These are phyloP conservation scores for Apiosordaria backusii DNA, from an alignment of 495 filamentous ascomycete genomes.

Conservation along the genomic window DNA sequence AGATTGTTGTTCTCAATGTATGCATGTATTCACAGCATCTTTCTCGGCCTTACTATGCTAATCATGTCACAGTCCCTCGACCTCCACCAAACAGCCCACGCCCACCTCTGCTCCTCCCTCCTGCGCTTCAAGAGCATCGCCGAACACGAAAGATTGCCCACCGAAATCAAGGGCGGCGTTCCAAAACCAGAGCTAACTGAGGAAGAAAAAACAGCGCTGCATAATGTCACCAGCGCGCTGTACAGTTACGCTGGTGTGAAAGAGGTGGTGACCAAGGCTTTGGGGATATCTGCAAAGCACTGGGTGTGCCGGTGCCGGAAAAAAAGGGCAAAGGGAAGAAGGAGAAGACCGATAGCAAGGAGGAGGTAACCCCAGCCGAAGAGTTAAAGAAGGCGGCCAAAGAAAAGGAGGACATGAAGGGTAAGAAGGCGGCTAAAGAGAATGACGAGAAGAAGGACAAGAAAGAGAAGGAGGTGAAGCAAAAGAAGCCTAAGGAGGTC, in stretches of 20 bases:
- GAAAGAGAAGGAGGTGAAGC: conserved; percentile 18
- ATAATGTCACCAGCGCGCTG: conserved; percentile 78
- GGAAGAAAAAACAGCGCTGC: conserved; percentile 44
- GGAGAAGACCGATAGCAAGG: conserved; percentile 17
- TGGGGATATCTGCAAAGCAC: conserved; percentile 59
- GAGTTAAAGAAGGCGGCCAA: conserved; percentile 18
- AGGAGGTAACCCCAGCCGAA: background rate
- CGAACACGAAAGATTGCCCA: conserved; percentile 43
- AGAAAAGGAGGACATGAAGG: conserved; percentile 22
- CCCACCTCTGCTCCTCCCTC: conserved; percentile 73
- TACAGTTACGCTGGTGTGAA: conserved; percentile 74
- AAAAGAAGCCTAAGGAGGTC: conserved; percentile 9
- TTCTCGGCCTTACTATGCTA: conserved; percentile 7
- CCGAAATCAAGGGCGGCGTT: conserved; percentile 49
- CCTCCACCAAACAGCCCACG: conserved; percentile 58
- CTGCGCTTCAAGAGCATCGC: conserved; percentile 67
- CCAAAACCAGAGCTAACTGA: conserved; percentile 46
- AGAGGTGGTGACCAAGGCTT: conserved; percentile 57
- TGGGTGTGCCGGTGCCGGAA: conserved; percentile 56
- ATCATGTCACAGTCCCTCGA: conserved; percentile 48
- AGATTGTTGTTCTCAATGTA: conserved; percentile 75
- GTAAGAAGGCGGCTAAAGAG: conserved; percentile 13
- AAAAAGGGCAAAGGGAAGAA: conserved; percentile 30
- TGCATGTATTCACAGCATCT: conserved; percentile 8
- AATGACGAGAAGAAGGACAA: conserved; percentile 22